Evolutionary conservation across 2,329 filamentous ascomycete species (phyloP).

Genomic region (Penicillium sp.): DNA sequence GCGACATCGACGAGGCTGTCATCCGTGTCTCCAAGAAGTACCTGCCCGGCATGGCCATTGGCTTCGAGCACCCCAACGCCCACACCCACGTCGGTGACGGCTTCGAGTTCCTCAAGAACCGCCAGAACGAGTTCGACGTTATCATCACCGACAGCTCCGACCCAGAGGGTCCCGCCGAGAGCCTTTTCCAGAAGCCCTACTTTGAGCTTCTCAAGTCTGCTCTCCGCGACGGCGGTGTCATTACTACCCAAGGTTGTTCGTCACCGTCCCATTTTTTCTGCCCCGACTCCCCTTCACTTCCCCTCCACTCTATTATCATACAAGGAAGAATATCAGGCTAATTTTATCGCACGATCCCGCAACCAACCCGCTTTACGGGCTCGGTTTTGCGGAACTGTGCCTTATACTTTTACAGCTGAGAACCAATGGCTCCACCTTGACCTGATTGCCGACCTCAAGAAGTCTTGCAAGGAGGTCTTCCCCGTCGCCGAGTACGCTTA

Average conservation of each 20-base stretch:
- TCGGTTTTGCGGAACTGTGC: conserved; percentile 32
- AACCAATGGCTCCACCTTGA: conserved; percentile 98
- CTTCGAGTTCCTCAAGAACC: conserved; percentile 96
- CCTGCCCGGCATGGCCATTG: conserved; percentile 87
- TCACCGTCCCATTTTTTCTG: conserved; percentile 60
- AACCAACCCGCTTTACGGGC: conserved; percentile 30
- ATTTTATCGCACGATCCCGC: conserved; percentile 28
- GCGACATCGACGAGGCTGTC: conserved; percentile 99
- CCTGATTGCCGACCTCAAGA: conserved; percentile 91
- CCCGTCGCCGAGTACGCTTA: conserved; percentile 97
- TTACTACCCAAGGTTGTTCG: conserved; percentile 99
- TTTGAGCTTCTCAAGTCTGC: conserved; percentile 90
- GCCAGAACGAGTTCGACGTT: conserved; percentile 96
- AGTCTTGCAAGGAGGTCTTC: conserved; percentile 95
- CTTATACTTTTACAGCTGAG: conserved; percentile 62
- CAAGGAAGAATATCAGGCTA: conserved; percentile 17
- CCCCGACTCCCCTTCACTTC: conserved; percentile 49
- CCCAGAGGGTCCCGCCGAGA: conserved; percentile 93
- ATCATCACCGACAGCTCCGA: conserved; percentile 99
- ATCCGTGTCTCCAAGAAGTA: conserved; percentile 98
- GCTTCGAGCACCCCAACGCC: conserved; percentile 90
- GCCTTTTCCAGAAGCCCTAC: conserved; percentile 97
- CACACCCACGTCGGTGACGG: conserved; percentile 92
- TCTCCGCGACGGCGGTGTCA: conserved; percentile 91
- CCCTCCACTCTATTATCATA: conserved; percentile 6